Conservation (phyloP, 2,329 filamentous ascomycete genomes). For the Ramularia collo-cygni region DNA sequence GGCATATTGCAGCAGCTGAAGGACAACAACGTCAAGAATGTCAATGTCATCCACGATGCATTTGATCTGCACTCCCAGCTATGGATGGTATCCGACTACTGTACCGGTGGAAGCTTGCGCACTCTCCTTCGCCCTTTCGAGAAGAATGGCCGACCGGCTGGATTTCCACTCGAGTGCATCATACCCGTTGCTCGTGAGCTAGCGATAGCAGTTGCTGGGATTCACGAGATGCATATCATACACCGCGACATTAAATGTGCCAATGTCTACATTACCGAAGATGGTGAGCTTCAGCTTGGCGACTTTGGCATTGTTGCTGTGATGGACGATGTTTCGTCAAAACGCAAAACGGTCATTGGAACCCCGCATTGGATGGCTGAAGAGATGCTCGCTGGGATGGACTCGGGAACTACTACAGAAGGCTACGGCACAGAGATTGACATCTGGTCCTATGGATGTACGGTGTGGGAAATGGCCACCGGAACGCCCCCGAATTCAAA, state of each 20-base stretch:
- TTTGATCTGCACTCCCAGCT: constrained; percentile 70
- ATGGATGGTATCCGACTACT: constrained; percentile 86
- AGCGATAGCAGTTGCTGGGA: constrained; percentile 53
- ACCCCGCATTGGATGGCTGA: constrained; percentile 85
- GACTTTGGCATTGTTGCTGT: constrained; percentile 80
- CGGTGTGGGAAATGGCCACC: constrained; percentile 73
- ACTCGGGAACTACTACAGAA: constrained; percentile 38
- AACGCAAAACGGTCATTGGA: constrained; percentile 73
- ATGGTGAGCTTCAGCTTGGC: constrained; percentile 70
- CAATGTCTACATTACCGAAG: constrained; percentile 73
- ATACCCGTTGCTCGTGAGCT: constrained; percentile 59
- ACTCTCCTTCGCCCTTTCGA: constrained; percentile 48
- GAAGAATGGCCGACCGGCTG: constrained; percentile 19
- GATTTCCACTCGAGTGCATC: constrained; percentile 54
- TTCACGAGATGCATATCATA: constrained; percentile 59
- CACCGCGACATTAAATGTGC: constrained; percentile 63
- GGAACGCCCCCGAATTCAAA: constrained; percentile 57
- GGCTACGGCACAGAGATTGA: constrained; percentile 51
- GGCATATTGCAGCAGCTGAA: constrained; percentile 64
- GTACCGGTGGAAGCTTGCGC: constrained; percentile 72
- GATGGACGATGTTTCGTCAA: constrained; percentile 63
- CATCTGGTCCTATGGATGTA: constrained; percentile 79
- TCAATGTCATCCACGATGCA: constrained; percentile 75
- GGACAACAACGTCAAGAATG: constrained; percentile 67
- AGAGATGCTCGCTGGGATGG: constrained; percentile 46